A percentile compares a stretch with the other conserved stretches of the same genome.
phyloP scores from a whole-genome alignment of 164 flowering plant species.

The Annona squamosa region DNA sequence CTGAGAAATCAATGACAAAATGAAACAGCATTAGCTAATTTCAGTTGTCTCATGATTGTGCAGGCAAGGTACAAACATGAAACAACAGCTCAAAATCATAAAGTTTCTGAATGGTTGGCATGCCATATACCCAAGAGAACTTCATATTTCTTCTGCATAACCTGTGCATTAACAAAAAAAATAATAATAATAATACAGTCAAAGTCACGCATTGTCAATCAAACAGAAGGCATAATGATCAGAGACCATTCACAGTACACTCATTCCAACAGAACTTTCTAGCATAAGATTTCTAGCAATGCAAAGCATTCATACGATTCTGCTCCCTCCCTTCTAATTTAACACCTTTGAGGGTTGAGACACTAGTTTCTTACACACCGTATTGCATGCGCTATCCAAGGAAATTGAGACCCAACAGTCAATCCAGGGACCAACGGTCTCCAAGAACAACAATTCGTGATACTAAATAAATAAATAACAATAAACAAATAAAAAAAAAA shows the following conservation, averaged over 20 bases:
- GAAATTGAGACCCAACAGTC: too few relatives aligned
- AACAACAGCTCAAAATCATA: neutral
- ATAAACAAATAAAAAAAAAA: too few relatives aligned
- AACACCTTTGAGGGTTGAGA: too few relatives aligned
- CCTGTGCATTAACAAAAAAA: slow-evolving; percentile 38
- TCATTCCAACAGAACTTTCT: neutral
- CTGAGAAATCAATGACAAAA: slow-evolving; percentile 27
- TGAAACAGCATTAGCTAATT: neutral
- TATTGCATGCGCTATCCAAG: too few relatives aligned
- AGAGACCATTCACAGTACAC: neutral
- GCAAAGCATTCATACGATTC: neutral
- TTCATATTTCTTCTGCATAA: slow-evolving; percentile 71
- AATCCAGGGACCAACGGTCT: too few relatives aligned
- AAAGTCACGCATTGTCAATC: neutral
- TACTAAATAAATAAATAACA: too few relatives aligned
- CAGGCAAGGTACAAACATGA: neutral
- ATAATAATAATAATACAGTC: neutral
- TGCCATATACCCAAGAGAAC: slow-evolving; percentile 65
- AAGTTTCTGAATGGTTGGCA: neutral
- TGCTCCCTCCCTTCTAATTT: too few relatives aligned
- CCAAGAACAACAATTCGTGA: too few relatives aligned
- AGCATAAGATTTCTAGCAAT: neutral
- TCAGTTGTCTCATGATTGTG: neutral
- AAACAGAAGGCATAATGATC: neutral
- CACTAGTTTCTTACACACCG: too few relatives aligned